Conservation (phyloP, 257 asterid species). For the Gentiana straminea region DNA sequence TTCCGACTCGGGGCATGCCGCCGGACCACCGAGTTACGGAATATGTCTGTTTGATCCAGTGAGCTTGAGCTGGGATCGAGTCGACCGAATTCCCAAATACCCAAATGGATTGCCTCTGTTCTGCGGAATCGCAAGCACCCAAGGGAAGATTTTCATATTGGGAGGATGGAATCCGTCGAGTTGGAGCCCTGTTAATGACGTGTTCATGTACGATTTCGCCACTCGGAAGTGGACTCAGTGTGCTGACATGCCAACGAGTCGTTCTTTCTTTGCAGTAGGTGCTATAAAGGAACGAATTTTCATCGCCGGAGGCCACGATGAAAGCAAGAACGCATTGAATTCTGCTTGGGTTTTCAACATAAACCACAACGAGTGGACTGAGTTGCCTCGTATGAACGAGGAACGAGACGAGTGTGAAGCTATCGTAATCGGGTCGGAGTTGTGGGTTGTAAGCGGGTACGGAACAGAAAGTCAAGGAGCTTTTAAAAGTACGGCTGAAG, state of each 20-base stretch:
- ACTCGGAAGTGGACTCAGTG: slow-evolving; percentile 53
- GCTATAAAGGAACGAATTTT: slow-evolving; percentile 39
- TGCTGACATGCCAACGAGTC: slow-evolving; percentile 59
- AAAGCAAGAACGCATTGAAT: slow-evolving; percentile 65
- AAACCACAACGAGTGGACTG: slow-evolving; percentile 40
- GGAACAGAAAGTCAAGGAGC: slow-evolving; percentile 71
- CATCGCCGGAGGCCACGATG: slow-evolving; percentile 93
- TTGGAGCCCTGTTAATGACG: slow-evolving; percentile 76
- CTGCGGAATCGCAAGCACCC: slow-evolving; percentile 57
- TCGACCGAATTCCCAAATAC: slow-evolving; percentile 57
- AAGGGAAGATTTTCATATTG: slow-evolving; percentile 53
- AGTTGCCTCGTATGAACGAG: slow-evolving; percentile 53
- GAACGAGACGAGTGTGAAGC: slow-evolving; percentile 96
- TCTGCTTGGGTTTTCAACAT: slow-evolving; percentile 48
- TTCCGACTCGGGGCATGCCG: slow-evolving; percentile 33
- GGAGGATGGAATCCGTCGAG: slow-evolving; percentile 82
- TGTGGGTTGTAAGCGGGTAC: slow-evolving; percentile 91
- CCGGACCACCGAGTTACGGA: slow-evolving; percentile 55
- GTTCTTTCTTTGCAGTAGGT: slow-evolving; percentile 72
- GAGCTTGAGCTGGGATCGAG: slow-evolving; percentile 43
- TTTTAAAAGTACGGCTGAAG: slow-evolving; percentile 61
- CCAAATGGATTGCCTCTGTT: slow-evolving; percentile 69
- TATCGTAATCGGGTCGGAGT: slow-evolving; percentile 39
- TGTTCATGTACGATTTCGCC: slow-evolving; percentile 60
- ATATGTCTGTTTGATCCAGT: slow-evolving; percentile 53